Evolutionary conservation across 805 yeast genomes (phyloP), one percentile per base, ranked within the genome.

Genomic region (Metschnikowia amazonensis): DNA sequence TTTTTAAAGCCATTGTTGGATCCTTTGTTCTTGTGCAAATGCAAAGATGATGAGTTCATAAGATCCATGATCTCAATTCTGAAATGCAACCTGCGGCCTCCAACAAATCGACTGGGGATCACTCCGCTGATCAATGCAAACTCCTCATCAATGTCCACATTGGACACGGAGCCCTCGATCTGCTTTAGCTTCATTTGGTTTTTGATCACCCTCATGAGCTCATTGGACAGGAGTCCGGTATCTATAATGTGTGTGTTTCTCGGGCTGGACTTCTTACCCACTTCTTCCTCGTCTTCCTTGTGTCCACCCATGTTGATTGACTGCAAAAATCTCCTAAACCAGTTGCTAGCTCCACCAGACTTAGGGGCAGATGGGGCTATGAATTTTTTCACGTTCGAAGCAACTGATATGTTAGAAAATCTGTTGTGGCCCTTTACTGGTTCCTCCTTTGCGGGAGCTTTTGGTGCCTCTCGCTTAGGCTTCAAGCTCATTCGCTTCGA

Each of bases 131-230:
- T 68, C 13, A 66, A 51, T 4, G 75, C 71, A 49, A 69, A 67
- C 44, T 67, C 72, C 43, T 72, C 75, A 46, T 69, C 75, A 31
- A 75, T 62, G 2, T 66, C 67, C 11, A 71, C 72, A 21, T 65
- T 63, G 14, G 62, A 58, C 9, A 77, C 66, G 2, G 81, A 67
- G 0, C 82, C 82, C 57, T 77, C 81, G 43, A 74, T 67, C 44
- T 67, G 61, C 53, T 76, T 75, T 56, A 76, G 59, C 49, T 67
- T 69, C 43, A 77, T 58, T 6, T 76, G 75, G 42, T 65, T 65
- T 45, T 64, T 67, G 44, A 72, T 62, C 8, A 68, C 58, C 21
- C 66, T 50, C 47, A 64, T 59, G 36, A 72, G 63, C 21, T 66
- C 66, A 4, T 24, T 42, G 3, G 74, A 56, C 10, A 53, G 49